Evolutionary conservation across 2,329 filamentous ascomycete species (phyloP), one percentile per base, ranked within the genome.

Genomic region (Fusarium foetens): DNA sequence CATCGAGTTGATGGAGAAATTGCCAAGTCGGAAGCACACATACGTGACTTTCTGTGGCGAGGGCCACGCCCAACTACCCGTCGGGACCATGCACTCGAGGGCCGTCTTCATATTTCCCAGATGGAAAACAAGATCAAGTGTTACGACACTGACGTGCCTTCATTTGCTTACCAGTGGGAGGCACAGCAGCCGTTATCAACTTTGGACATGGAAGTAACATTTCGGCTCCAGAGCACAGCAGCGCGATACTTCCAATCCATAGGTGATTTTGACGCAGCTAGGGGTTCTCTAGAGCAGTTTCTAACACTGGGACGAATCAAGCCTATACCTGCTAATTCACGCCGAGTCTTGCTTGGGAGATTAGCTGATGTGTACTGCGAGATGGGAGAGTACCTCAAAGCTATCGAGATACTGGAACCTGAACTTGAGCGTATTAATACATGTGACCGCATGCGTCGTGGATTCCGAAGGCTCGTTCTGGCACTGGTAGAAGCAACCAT

Each of bases 111-210:
- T 23, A 78, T 80, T 17, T 79, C 79, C 1, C 75, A 77, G 14
- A 63, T 80, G n/a, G 79, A 80, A n/a, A 80, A 78, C 53, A 80
- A 80, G 66, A 78, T 80, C 11, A 74, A 76, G 33, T 70, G 72
- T 17, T 79, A 78, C 41, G 78, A 80, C 39, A 64, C 53, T 4
- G 78, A 80, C 23, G 72, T 80, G 3, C 65, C 77, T 1, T 72
- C 68, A 0, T 71, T 63, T 33, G 79, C 80, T 21, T 80, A 80
- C 43, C 58, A 65, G 7, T 80, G 79, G 79, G 63, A 74, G 17
- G 77, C 74, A 0, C 46, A 69, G 1, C 72, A 73, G 10, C 79
- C 78, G 0, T 53, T 79, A 6, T 80, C 79, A 1, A 68, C 67
- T 1, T 51, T 80, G 9, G 78, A 80, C 3, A 76, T 76, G 6